phyloP scores from a whole-genome alignment of 129 eudicot species.

The Pseudognaphalium luteoalbum region DNA sequence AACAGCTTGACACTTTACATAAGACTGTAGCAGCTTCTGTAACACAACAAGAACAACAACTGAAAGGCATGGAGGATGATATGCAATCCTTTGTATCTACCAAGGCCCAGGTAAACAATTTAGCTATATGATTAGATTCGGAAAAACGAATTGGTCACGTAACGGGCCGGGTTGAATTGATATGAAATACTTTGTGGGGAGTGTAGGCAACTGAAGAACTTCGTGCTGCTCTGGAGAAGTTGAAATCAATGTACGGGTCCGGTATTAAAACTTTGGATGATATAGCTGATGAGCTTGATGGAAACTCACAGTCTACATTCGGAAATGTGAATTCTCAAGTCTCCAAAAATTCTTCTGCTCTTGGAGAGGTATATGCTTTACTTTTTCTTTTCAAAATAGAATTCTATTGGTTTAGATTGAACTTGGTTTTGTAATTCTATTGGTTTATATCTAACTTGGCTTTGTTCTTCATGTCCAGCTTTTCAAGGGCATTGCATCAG shows the following conservation, averaged over 20 bases:
- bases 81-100: slow-evolving; percentile 92
- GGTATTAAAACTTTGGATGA: slow-evolving; percentile 79
- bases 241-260: slow-evolving; percentile 74
- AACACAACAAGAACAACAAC: slow-evolving; percentile 84
- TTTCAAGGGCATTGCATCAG: slow-evolving; percentile 81
- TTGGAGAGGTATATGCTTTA: slow-evolving; percentile 52
- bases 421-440: not conserved
- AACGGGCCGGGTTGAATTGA: not conserved
- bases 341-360: slow-evolving; percentile 78
- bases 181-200: slow-evolving; percentile 2
- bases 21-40: slow-evolving; percentile 80
- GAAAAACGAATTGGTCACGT: not conserved
- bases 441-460: not conserved
- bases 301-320: slow-evolving; percentile 71
- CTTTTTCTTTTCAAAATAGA: slow-evolving; percentile 7
- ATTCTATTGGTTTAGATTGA: not conserved
- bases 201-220: slow-evolving; percentile 89
- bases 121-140: not conserved
- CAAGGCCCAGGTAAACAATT: slow-evolving; percentile 61
- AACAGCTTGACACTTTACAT: slow-evolving; percentile 85
- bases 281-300: slow-evolving; percentile 82
- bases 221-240: slow-evolving; percentile 52
- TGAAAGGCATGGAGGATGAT: slow-evolving; percentile 88
- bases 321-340: slow-evolving; percentile 76
- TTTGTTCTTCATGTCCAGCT: slow-evolving; percentile 50